Evolutionary conservation across 768 basidiomycete species (phyloP), one percentile per base, ranked within the genome.

Genomic region (Rhizopogon vesiculosus): DNA sequence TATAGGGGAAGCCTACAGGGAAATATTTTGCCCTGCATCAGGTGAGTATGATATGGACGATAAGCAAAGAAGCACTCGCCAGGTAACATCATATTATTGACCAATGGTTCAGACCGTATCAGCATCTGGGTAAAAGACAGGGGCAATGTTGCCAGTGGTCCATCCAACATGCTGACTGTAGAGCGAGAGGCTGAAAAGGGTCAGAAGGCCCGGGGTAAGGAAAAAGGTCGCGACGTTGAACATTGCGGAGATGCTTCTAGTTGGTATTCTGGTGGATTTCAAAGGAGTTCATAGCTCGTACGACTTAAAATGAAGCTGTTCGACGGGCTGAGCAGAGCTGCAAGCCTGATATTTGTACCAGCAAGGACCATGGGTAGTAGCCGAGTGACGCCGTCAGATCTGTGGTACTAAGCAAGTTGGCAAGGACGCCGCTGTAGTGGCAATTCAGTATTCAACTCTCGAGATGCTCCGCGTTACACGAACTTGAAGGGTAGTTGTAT

Each of bases 21-120:
- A 63, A 50, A 45, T 56, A 48, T 3, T 60, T 61, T 55, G 75
- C 62, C 76, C 75, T 75, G 52, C 12, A 2, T 16, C 18, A 19
- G 56, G n/a, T 31, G 45, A 15, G 22, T 18, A 53, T 48, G 28
- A 51, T 38, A 16, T 40, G 29, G n/a, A 51, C 16, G 3, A 15
- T 8, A n/a, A 19, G 35, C 12, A 33, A 35, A 48, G 31, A 41
- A 28, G 25, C 7, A 62, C 69, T 45, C 56, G 70, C 73, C 71
- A 74, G 35, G 53, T 64, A 41, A 73, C 61, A 22, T 66, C 66
- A 45, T 66, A 55, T 18, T 33, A 5, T 2, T 39, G 35, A 2
- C 67, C 67, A 42, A 56, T 53, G 33, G 33, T 43, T 70, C 69
- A 72, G 40, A 66, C 52, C 13, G 64, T 61, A 16, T 45, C 58